phyloP scores from a whole-genome alignment of 768 basidiomycete genomes.

The Tephrocybe sp. region DNA sequence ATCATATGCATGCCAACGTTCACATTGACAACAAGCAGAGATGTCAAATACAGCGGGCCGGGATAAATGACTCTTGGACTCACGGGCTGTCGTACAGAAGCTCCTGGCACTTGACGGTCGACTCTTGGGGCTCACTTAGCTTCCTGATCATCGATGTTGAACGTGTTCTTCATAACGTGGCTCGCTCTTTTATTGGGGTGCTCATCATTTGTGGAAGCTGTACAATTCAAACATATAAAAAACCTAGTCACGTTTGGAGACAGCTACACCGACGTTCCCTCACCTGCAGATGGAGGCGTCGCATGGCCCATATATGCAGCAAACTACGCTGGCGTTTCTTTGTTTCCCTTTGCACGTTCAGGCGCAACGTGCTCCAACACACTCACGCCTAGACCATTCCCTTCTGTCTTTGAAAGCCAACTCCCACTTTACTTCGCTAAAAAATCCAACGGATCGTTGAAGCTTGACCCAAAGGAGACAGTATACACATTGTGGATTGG shows the following conservation, averaged over 20 bases:
- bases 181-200: no score
- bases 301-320: conserved; percentile 63
- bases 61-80: no score
- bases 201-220: conserved; percentile 16
- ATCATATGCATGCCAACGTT: no score
- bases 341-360: conserved; percentile 57
- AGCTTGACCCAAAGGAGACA: conserved; percentile 41
- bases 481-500: conserved; percentile 68
- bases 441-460: conserved; percentile 37
- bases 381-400: conserved; percentile 54
- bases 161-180: no score
- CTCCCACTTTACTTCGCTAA: conserved; percentile 50
- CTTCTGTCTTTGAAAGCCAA: conserved; percentile 54
- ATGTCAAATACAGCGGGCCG: no score
- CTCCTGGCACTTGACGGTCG: no score
- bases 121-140: no score
- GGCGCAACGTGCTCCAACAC: conserved; percentile 67
- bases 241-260: conserved; percentile 67
- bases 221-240: conserved; percentile 47
- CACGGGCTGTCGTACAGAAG: no score
- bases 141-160: no score
- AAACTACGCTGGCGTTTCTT: conserved; percentile 45
- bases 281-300: conserved; percentile 37
- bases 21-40: no score
- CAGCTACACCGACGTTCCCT: conserved; percentile 55